Evolutionary conservation across 768 basidiomycete species (phyloP).

Genomic region (Trametes sanguinea): DNA sequence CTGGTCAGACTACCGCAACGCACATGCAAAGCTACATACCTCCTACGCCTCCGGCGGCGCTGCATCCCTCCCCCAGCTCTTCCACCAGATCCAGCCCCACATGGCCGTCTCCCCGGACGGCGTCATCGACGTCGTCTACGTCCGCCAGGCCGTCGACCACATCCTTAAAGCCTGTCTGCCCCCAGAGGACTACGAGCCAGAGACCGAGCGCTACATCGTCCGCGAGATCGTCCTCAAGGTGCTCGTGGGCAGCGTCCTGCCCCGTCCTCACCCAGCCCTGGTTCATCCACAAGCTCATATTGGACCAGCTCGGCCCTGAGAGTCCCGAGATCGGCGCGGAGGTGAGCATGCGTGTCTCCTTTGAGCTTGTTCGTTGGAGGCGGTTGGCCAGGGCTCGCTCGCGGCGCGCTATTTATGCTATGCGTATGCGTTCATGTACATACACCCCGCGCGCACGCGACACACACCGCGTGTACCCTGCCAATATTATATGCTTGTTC

Average conservation of each 20-base stretch:
- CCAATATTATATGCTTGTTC: neutral
- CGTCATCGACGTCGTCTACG: conserved; percentile 70
- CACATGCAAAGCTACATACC: conserved; percentile 57
- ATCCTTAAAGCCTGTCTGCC: conserved; percentile 76
- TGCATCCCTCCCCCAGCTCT: conserved; percentile 62
- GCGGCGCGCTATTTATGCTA: conserved; percentile 1
- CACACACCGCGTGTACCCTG: neutral
- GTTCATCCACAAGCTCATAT: conserved; percentile 77
- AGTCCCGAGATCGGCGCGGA: conserved; percentile 28
- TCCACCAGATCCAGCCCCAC: conserved; percentile 83
- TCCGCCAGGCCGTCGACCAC: conserved; percentile 77
- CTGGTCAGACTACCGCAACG: conserved; percentile 76
- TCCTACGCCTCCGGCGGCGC: conserved; percentile 74
- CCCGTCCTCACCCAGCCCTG: conserved; percentile 82
- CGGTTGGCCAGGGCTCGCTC: conserved; percentile 2
- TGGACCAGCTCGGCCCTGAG: conserved; percentile 62
- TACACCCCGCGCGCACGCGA: neutral
- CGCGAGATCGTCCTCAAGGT: conserved; percentile 84
- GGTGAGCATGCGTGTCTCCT: conserved; percentile 21
- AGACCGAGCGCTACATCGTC: conserved; percentile 77
- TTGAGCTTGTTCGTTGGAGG: neutral
- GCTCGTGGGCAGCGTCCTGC: conserved; percentile 65
- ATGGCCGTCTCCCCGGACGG: conserved; percentile 74
- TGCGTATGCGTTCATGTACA: conserved; percentile 7
- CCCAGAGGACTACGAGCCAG: conserved; percentile 73